Base-by-base conservation (phyloP, 1,284 basidiomycete genomes). In the Cryptococcus sp. region DNA sequence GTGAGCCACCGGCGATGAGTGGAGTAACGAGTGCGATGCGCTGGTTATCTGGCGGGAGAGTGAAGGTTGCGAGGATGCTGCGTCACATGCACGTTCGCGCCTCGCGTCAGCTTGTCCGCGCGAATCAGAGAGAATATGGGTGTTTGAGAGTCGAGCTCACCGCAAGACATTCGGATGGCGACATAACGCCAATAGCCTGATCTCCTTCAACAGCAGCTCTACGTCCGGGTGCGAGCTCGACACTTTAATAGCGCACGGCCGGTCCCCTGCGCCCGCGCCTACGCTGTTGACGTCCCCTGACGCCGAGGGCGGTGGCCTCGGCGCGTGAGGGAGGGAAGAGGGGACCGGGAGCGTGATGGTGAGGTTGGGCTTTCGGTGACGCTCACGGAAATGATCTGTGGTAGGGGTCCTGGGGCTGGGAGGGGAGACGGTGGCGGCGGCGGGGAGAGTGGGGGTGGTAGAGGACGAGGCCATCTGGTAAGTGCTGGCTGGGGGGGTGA, bases 1-100 rank as follows among this genome's bases (percentile, higher is more conserved):
- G 63, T 2, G 71, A 73, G 5, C 73, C 73, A 16, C 72, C 73
- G 7, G 62, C 44, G 12, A 72, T 62, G 2, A 74, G 57, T 8
- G 73, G 73, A 0, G 73, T 76, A 49, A 74, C 72, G 13, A 76
- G 64, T 4, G 71, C 72, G 20, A 73, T 65, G 5, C 72, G 62
- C 1, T 59, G 33, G 50, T 72, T 64, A 46, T 74, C 71, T 2
- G 73, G 72, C 3, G 73, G 72, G 0, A 75, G 56, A 3, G 72
- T 75, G 52, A 73, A 75, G 0, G 72, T 66, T 1, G 73, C 61
- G 11, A 74, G 55, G 18, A 74, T 69, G 15, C 72, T 72, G 37
- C n/a, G 40, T 15, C 39, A 33, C 28, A 33, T 5, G 28, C 9
- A 33, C n/a, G n/a, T n/a, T n/a, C n/a, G 9, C 15, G 12, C 20